phyloP scores from a whole-genome alignment of 805 yeast genomes.

The Saitoella complicata region DNA sequence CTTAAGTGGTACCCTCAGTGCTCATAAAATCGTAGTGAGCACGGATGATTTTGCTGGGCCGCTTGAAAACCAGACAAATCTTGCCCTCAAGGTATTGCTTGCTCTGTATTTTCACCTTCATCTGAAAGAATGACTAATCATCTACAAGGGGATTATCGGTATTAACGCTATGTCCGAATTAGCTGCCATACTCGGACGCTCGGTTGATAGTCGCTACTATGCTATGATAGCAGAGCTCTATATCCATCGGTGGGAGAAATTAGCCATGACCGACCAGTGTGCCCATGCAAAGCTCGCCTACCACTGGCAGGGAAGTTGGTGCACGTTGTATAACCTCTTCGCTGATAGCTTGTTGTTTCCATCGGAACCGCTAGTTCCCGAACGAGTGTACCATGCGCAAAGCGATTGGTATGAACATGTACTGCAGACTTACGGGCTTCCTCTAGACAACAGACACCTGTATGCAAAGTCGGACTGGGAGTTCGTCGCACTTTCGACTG shows the following conservation, averaged over 20 bases:
- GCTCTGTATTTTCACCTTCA: no score
- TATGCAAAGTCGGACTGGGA: neutral
- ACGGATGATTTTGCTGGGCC: neutral
- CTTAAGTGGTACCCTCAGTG: neutral
- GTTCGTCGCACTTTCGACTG: neutral
- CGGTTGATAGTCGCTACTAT: neutral
- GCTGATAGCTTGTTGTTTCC: neutral
- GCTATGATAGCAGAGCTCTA: neutral
- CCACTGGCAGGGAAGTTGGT: neutral
- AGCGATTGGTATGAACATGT: neutral
- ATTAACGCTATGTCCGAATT: neutral
- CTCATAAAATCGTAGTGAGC: neutral
- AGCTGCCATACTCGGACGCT: neutral
- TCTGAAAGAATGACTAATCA: no score
- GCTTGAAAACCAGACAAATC: neutral
- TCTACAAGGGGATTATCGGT: neutral
- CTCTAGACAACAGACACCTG: neutral
- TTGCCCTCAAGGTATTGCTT: neutral
- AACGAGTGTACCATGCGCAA: neutral
- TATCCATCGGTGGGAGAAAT: neutral
- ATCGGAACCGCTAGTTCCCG: neutral
- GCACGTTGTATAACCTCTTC: neutral
- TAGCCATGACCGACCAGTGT: neutral
- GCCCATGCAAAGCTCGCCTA: neutral
- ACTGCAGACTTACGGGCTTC: neutral